A percentile compares a stretch with the other conserved stretches of the same genome.
These are phyloP conservation scores for Wolfiporia cocos DNA, from an alignment of 1,284 basidiomycete genomes.

Conservation along the genomic window DNA sequence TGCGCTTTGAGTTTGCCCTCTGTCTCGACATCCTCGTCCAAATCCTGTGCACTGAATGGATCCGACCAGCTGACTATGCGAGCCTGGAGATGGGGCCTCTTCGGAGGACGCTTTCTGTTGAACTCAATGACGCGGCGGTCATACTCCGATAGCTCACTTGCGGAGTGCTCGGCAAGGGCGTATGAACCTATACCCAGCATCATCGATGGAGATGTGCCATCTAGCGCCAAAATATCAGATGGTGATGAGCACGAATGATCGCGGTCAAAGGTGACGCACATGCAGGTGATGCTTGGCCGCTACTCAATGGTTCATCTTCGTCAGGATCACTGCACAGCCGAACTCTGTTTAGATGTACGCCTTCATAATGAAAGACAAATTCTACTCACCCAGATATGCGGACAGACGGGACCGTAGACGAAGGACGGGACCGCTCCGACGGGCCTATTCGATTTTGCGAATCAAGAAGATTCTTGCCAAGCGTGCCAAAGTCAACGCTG, in stretches of 20 bases:
- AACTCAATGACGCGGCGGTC: constrained; percentile 40
- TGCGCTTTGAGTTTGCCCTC: constrained; percentile 6
- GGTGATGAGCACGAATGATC: neutral
- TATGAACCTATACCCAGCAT: constrained; percentile 27
- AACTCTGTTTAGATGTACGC: too few relatives aligned
- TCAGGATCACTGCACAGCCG: constrained; percentile 32
- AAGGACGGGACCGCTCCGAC: constrained; percentile 14
- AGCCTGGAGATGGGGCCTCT: constrained; percentile 24
- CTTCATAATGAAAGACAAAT: neutral
- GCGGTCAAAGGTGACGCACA: too few relatives aligned
- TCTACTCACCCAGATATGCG: constrained; percentile 30
- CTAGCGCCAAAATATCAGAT: constrained; percentile 4
- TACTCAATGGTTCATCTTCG: constrained; percentile 63
- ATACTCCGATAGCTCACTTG: constrained; percentile 37
- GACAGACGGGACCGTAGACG: constrained; percentile 27
- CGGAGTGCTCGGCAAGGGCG: constrained; percentile 33
- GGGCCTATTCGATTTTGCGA: constrained; percentile 16
- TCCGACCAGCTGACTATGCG: constrained; percentile 50
- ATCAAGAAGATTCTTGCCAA: constrained; percentile 19
- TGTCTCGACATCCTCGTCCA: constrained; percentile 17
- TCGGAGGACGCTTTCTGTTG: constrained; percentile 35
- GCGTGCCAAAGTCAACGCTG: constrained; percentile 28
- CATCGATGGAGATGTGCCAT: constrained; percentile 33
- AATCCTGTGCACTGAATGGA: constrained; percentile 35
- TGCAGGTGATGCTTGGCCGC: constrained; percentile 65